Evolutionary conservation across 306 rosid genomes (phyloP).

Genomic region (peach (Prunus persica)): DNA sequence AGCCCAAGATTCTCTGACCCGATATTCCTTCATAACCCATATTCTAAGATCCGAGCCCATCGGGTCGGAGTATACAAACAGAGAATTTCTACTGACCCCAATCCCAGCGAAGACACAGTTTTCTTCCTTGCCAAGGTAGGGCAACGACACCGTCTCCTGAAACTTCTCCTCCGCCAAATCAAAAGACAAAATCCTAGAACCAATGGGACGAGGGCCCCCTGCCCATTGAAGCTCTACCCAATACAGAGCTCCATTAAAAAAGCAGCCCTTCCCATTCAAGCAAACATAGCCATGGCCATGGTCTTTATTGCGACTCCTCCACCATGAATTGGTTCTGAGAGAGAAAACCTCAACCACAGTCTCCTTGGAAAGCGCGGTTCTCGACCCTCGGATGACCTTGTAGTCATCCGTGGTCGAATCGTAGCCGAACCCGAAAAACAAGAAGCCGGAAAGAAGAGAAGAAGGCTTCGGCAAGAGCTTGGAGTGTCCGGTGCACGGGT

Average conservation of each 20-base stretch:
- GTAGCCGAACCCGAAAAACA: no score
- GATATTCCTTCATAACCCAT: conserved; percentile 9
- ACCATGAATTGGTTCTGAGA: no score
- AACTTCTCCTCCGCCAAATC: conserved; percentile 2
- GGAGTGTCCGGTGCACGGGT: no score
- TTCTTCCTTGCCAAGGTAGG: not conserved
- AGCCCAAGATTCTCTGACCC: conserved; percentile 1
- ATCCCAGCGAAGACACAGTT: not conserved
- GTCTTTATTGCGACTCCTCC: not conserved
- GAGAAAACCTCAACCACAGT: no score
- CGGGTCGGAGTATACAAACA: not conserved
- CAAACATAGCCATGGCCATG: no score
- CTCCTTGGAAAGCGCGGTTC: not conserved
- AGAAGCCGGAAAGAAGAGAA: no score
- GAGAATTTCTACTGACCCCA: not conserved
- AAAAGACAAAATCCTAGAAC: not conserved
- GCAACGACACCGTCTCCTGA: not conserved
- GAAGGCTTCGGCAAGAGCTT: no score
- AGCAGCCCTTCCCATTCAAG: conserved; percentile 6
- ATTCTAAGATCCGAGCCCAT: not conserved
- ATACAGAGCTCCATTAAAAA: conserved; percentile 2
- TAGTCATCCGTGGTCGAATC: no score
- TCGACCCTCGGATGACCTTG: not conserved
- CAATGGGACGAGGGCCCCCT: not conserved
- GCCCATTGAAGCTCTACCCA: not conserved